Evolutionary conservation across 2,329 filamentous ascomycete species (phyloP).

Genomic region (Epichloe coenophiala): DNA sequence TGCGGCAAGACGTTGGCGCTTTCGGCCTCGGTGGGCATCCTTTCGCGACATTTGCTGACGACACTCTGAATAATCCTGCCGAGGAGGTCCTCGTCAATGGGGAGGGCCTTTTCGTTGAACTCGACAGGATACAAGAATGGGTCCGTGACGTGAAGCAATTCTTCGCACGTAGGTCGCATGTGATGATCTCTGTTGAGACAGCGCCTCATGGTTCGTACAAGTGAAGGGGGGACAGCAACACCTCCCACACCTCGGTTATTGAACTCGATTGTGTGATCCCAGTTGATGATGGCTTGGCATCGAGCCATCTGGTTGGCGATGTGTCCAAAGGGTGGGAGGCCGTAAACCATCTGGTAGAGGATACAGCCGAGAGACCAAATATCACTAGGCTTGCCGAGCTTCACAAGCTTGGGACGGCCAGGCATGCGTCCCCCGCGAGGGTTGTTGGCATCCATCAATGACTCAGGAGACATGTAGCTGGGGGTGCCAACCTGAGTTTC

Average conservation of each 20-base stretch:
- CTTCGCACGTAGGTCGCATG: constrained; percentile 48
- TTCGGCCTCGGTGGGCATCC: constrained; percentile 45
- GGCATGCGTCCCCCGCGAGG: constrained; percentile 31
- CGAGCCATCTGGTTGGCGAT: constrained; percentile 77
- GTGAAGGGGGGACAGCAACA: constrained; percentile 41
- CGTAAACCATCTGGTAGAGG: constrained; percentile 95
- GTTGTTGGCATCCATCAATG: constrained; percentile 75
- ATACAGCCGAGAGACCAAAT: constrained; percentile 96
- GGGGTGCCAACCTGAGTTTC: constrained; percentile 87
- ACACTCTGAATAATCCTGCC: constrained; percentile 50
- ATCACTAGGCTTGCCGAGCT: constrained; percentile 88
- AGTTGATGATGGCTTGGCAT: constrained; percentile 78
- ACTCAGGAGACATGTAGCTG: constrained; percentile 98
- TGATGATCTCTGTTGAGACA: constrained; percentile 51
- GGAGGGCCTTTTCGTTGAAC: constrained; percentile 38
- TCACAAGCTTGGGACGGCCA: constrained; percentile 63
- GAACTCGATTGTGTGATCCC: constrained; percentile 59
- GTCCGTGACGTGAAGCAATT: constrained; percentile 45
- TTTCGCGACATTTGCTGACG: constrained; percentile 42
- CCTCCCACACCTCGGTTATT: constrained; percentile 56
- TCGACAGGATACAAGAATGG: constrained; percentile 52
- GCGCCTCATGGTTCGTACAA: constrained; percentile 47
- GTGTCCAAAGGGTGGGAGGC: constrained; percentile 88
- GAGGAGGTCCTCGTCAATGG: constrained; percentile 49
- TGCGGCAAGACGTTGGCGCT: constrained; percentile 41